These are phyloP conservation scores for Madurella fahalii DNA, from an alignment of 2,329 filamentous ascomycete species.

Conservation along the genomic window DNA sequence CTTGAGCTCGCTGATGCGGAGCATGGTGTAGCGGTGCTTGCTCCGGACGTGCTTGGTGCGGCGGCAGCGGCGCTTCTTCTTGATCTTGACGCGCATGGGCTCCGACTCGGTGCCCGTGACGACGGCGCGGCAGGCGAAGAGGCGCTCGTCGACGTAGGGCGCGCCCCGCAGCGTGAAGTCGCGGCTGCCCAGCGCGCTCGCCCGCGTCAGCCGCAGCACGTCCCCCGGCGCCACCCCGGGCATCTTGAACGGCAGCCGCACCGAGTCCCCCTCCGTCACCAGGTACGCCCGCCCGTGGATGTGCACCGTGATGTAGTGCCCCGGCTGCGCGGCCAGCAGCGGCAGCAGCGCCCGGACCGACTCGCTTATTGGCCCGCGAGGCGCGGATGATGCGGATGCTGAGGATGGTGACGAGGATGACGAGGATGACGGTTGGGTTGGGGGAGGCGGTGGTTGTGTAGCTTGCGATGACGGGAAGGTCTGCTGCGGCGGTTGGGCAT, in stretches of 20 bases:
- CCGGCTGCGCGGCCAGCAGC: slow-evolving; percentile 65
- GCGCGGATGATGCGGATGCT: slow-evolving; percentile 19
- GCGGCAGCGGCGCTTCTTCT: slow-evolving; percentile 75
- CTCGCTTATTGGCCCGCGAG: slow-evolving; percentile 42
- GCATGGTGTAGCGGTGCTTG: slow-evolving; percentile 85
- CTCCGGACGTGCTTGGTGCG: slow-evolving; percentile 73
- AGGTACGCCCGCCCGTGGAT: slow-evolving; percentile 79
- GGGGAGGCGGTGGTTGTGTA: slow-evolving; percentile 22
- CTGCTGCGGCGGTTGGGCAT: neutral
- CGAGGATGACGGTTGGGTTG: slow-evolving; percentile 8
- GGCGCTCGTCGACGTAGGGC: slow-evolving; percentile 75
- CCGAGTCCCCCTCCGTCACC: slow-evolving; percentile 67
- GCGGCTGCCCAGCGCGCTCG: slow-evolving; percentile 74
- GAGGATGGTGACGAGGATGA: slow-evolving; percentile 27
- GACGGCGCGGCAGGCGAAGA: slow-evolving; percentile 81
- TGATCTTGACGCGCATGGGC: slow-evolving; percentile 71
- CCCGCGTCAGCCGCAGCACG: slow-evolving; percentile 81
- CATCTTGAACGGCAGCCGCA: slow-evolving; percentile 78
- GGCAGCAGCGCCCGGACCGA: slow-evolving; percentile 62
- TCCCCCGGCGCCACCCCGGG: slow-evolving; percentile 74
- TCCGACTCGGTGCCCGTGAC: slow-evolving; percentile 83
- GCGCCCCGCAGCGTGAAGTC: slow-evolving; percentile 84
- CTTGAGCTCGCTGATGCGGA: slow-evolving; percentile 78
- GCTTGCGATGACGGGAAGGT: neutral
- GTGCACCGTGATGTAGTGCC: slow-evolving; percentile 75